Conservation (phyloP, 768 basidiomycete species). For the Russula dissimulans region DNA sequence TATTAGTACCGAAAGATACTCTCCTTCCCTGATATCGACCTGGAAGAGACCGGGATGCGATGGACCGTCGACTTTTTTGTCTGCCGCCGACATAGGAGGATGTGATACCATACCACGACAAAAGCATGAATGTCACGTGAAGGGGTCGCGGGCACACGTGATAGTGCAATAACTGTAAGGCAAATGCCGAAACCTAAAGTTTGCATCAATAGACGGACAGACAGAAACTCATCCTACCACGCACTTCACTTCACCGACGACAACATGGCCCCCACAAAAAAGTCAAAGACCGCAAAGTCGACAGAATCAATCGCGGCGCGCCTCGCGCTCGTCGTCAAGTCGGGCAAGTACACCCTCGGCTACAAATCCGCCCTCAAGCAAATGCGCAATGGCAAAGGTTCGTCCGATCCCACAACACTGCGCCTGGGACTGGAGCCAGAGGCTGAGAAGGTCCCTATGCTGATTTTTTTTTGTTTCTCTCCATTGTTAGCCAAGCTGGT, state of each 20-base stretch:
- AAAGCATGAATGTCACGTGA: too few relatives aligned
- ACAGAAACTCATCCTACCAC: background rate
- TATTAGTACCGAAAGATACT: constrained; percentile 31
- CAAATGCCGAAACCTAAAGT: constrained; percentile 13
- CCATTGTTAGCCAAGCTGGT: constrained; percentile 79
- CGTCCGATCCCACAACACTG: constrained; percentile 38
- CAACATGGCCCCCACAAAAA: constrained; percentile 86
- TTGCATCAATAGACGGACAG: background rate
- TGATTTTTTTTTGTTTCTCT: constrained; percentile 33
- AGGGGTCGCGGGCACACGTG: too few relatives aligned
- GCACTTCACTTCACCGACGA: too few relatives aligned
- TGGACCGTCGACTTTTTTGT: constrained; percentile 12
- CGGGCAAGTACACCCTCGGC: constrained; percentile 93
- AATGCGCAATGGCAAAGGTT: constrained; percentile 97
- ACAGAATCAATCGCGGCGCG: constrained; percentile 89
- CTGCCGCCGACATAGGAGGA: background rate
- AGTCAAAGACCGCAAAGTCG: constrained; percentile 88
- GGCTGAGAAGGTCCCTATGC: constrained; percentile 98
- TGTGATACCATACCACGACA: too few relatives aligned
- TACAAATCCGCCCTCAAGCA: constrained; percentile 98
- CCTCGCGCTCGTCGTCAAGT: constrained; percentile 95
- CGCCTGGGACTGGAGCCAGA: constrained; percentile 90
- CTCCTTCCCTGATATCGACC: constrained; percentile 32
- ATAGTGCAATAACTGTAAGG: background rate
- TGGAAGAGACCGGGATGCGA: constrained; percentile 29